Evolutionary conservation across 192 early-diverging fungal species (phyloP).

Genomic region (Pecoramyces ruminantium): DNA sequence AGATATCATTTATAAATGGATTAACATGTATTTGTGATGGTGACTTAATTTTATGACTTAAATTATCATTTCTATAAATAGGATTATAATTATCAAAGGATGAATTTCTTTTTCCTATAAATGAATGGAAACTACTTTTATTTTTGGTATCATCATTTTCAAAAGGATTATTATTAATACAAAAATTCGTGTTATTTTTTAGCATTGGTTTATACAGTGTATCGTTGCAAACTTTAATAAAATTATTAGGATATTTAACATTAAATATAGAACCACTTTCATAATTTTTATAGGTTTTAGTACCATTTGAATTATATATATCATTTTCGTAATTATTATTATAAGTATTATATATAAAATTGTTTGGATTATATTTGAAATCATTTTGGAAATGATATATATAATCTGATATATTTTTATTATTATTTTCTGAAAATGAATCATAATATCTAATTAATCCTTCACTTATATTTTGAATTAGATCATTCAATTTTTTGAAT

Average conservation of each 20-base stretch:
- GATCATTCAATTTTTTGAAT: background rate
- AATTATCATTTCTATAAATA: background rate
- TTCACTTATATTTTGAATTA: background rate
- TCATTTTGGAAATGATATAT: background rate
- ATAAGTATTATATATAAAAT: background rate
- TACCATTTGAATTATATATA: too few species aligned
- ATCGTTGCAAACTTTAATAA: background rate
- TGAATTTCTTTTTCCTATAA: background rate
- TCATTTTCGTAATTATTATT: background rate
- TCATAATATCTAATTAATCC: background rate
- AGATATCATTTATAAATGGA: background rate
- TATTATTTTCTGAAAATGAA: background rate
- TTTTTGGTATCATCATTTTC: background rate
- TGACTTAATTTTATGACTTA: background rate
- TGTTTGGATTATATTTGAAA: background rate
- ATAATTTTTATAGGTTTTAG: background rate
- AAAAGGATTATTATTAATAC: background rate
- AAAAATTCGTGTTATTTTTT: background rate
- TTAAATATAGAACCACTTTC: background rate
- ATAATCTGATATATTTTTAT: background rate
- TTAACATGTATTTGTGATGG: background rate
- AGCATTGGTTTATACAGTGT: background rate
- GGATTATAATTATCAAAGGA: background rate
- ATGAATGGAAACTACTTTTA: background rate
- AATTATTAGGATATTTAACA: background rate